phyloP scores from a whole-genome alignment of 2,329 filamentous ascomycete species.

The Colletotrichum gigasporum region DNA sequence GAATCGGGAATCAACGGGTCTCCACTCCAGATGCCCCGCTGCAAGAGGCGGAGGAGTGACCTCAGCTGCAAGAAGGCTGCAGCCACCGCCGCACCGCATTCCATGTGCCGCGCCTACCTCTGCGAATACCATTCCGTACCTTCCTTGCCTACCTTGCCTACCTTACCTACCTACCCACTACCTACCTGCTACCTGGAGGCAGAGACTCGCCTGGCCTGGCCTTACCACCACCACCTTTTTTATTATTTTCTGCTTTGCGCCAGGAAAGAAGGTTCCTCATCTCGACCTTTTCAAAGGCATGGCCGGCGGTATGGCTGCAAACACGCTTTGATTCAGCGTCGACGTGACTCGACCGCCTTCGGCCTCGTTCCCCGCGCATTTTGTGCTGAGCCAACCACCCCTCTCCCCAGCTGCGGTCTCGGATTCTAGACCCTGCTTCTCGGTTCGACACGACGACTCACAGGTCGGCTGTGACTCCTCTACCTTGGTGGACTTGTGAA shows the following conservation, averaged over 20 bases:
- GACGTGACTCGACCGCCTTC: constrained; percentile 20
- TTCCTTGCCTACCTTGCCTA: no score
- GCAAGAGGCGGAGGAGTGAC: constrained; percentile 28
- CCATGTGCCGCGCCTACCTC: constrained; percentile 32
- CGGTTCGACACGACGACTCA: neutral
- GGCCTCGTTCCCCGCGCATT: constrained; percentile 1
- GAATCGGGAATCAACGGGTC: constrained; percentile 30
- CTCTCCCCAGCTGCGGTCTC: neutral
- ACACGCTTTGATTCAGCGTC: constrained; percentile 16
- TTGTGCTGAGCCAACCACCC: neutral
- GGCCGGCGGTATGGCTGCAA: constrained; percentile 12
- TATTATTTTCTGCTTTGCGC: neutral
- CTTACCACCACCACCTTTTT: neutral
- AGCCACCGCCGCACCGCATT: constrained; percentile 28
- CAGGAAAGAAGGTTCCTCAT: neutral
- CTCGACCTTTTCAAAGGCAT: constrained; percentile 1
- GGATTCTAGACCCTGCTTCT: neutral
- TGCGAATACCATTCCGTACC: no score
- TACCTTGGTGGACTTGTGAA: neutral
- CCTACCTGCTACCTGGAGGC: neutral
- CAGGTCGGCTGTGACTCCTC: neutral
- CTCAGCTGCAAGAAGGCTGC: constrained; percentile 33
- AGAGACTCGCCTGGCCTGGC: neutral
- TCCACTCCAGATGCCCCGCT: constrained; percentile 29
- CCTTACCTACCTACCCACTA: constrained; percentile 4